Evolutionary conservation across 2,329 filamentous ascomycete genomes (phyloP).

Genomic region (Iodosphaeria phyllophila): DNA sequence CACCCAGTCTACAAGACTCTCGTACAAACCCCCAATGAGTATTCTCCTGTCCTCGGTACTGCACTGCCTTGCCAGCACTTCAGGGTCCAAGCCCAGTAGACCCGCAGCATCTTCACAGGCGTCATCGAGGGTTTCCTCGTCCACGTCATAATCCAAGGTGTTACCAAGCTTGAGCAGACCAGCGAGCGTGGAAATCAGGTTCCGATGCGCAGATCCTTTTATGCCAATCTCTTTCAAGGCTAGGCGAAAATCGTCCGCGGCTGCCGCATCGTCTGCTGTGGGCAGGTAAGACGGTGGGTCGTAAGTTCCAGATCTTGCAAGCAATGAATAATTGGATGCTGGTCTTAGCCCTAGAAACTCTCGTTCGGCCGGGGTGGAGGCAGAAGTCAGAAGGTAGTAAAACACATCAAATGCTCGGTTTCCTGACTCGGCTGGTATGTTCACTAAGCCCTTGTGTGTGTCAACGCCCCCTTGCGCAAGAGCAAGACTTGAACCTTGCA

Average conservation of each 20-base stretch:
- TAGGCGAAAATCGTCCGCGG: conserved; percentile 80
- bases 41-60: conserved; percentile 70
- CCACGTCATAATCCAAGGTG: conserved; percentile 66
- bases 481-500: conserved; percentile 57
- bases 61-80: conserved; percentile 60
- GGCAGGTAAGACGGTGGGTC: conserved; percentile 74
- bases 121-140: conserved; percentile 68
- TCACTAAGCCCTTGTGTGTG: conserved; percentile 59
- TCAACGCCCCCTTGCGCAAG: conserved; percentile 81
- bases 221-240: conserved; percentile 85
- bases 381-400: conserved; percentile 88
- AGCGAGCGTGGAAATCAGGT: conserved; percentile 70
- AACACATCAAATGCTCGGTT: conserved; percentile 95
- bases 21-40: conserved; percentile 74
- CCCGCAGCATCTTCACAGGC: conserved; percentile 81
- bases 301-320: conserved; percentile 74
- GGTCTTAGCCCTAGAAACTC: conserved; percentile 72
- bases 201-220: conserved; percentile 65
- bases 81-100: conserved; percentile 71
- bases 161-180: conserved; percentile 85
- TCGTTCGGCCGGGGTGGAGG: conserved; percentile 71
- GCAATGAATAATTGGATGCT: conserved; percentile 56
- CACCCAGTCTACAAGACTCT: conserved; percentile 89
- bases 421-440: conserved; percentile 60
- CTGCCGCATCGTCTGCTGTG: conserved; percentile 78